Base-by-base conservation (phyloP, 1,284 basidiomycete genomes). In the Blastosporella zonata region DNA sequence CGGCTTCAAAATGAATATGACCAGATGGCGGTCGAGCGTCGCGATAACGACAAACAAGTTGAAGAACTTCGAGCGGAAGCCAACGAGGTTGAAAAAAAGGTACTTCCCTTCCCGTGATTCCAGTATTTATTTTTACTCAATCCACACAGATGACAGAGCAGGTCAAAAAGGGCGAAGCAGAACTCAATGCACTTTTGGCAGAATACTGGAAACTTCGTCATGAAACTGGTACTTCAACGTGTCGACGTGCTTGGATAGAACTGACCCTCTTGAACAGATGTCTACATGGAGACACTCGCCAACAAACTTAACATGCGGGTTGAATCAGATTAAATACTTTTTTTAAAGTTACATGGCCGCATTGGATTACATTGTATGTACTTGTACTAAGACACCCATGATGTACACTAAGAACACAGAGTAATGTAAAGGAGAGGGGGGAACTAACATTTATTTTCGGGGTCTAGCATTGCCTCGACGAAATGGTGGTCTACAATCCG, bases 201-300 rank as follows among this genome's bases (percentile, higher is more conserved):
- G 87, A 90, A 61, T 93, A 93, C 61, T 90, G 86, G 84, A 81
- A 78, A 48, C 71, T 93, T 52, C 74, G 90, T 43, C 82, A 87
- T 60, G 82, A 85, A 61, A 85, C 88, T 54, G 87, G 90, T 89
- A 62, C 55, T 71, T 40, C 8, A 52, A 6, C 20, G 45, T 31
- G 48, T 29, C 10, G 4, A 21, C 28, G 20, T 9, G 21, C 27
- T 20, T 44, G 34, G 28, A 41, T 48, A 51, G 36, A 27, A 46
- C 29, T 25, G 17, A 49, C 56, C 23, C 29, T 39, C 15, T 33
- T 20, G 27, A 15, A 25, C 31, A 89, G 87, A 88, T 62, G 76
- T 88, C 1, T 90, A 88, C 58, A 89, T 89, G 85, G 87, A 89
- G 63, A 88, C 82, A 0, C 68, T 90, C 13, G 84, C 86, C 2